Conservation (phyloP, 2,329 filamentous ascomycete genomes). For the Fusarium nodosum region DNA sequence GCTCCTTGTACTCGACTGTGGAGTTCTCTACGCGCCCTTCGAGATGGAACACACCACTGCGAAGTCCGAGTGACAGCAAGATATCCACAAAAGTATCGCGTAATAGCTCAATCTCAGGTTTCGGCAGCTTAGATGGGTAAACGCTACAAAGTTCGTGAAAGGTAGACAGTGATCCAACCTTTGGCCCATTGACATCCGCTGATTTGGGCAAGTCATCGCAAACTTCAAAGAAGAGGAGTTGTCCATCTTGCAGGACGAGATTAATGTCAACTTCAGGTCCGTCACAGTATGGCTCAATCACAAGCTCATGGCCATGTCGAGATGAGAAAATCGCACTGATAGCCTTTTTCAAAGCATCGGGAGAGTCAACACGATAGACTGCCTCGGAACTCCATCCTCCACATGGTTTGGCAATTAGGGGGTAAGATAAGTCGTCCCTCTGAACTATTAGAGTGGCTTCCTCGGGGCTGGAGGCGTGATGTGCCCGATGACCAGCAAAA, state of each 20-base stretch:
- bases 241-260: constrained; percentile 39
- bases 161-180: constrained; percentile 2
- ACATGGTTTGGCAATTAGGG: constrained; percentile 15
- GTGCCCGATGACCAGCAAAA: constrained; percentile 14
- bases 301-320: constrained; percentile 11
- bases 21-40: constrained; percentile 36
- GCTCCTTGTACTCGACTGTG: constrained; percentile 12
- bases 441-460: constrained; percentile 7
- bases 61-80: constrained; percentile 24
- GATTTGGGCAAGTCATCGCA: constrained; percentile 38
- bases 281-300: constrained; percentile 41
- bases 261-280: constrained; percentile 46
- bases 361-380: constrained; percentile 35
- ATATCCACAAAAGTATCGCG: constrained; percentile 20
- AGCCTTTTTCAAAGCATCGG: constrained; percentile 2
- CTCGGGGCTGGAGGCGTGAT: constrained; percentile 7
- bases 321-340: constrained; percentile 24
- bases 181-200: constrained; percentile 24
- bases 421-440: constrained; percentile 10
- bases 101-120: constrained; percentile 22
- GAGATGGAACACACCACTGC: constrained; percentile 32
- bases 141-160: constrained; percentile 15
- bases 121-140: constrained; percentile 18
- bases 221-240: constrained; percentile 43
- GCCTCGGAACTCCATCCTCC: constrained; percentile 28